Conservation (phyloP, 1,284 basidiomycete species). For the Ganoderma sinense region DNA sequence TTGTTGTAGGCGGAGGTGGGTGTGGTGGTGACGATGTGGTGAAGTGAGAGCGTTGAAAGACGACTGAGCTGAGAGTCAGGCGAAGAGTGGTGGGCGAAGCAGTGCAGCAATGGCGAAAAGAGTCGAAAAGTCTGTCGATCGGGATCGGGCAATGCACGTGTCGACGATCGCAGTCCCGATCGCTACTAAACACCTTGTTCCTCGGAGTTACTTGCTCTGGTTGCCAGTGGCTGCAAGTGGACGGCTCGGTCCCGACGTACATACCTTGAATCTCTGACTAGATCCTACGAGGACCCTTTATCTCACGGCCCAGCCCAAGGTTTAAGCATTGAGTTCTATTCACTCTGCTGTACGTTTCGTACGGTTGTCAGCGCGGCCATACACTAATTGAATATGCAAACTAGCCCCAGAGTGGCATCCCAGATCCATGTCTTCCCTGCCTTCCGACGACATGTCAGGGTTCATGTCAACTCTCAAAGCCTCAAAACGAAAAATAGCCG, state of each 20-base stretch:
- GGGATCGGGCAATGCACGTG: slow-evolving; percentile 27
- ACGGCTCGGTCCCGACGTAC: background rate
- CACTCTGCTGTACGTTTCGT: background rate
- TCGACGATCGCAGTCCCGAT: slow-evolving; percentile 15
- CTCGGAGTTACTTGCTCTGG: background rate
- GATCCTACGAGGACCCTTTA: background rate
- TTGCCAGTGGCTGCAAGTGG: background rate
- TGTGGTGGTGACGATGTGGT: background rate
- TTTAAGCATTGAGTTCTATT: background rate
- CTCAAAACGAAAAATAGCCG: slow-evolving; percentile 56
- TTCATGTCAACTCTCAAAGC: slow-evolving; percentile 42
- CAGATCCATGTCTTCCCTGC: background rate
- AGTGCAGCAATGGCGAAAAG: slow-evolving; percentile 1
- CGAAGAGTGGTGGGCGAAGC: background rate
- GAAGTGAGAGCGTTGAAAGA: background rate
- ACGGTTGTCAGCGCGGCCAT: background rate
- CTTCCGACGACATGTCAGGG: slow-evolving; percentile 36
- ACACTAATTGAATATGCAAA: background rate
- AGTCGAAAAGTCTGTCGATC: slow-evolving; percentile 28
- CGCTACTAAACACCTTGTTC: background rate
- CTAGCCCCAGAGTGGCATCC: background rate
- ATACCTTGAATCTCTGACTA: background rate
- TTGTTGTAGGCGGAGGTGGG: slow-evolving; percentile 3
- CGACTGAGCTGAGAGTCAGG: slow-evolving; percentile 2
- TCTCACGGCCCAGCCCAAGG: background rate